These are phyloP conservation scores for Solanum hybrid DNA, from an alignment of 305 asterid species.

Conservation along the genomic window DNA sequence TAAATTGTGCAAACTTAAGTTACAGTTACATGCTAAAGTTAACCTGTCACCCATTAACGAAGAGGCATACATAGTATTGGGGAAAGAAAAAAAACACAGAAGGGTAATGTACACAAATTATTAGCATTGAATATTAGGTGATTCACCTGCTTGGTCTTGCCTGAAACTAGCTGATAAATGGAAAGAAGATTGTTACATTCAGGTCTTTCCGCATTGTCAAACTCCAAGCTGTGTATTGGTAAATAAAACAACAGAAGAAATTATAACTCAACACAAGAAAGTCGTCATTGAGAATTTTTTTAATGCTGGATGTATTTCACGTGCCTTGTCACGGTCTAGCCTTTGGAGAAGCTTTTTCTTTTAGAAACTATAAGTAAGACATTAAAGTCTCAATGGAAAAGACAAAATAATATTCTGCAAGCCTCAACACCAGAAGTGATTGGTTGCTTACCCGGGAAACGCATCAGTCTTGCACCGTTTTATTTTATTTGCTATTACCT, in stretches of 20 bases:
- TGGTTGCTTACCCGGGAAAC: constrained; percentile 55
- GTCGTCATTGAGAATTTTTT: not conserved
- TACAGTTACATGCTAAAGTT: not conserved
- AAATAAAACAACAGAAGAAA: constrained; percentile 3
- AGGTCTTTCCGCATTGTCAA: constrained; percentile 89
- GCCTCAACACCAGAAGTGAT: not conserved
- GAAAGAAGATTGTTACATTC: constrained; percentile 95
- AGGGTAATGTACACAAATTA: not conserved
- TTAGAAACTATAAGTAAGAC: not conserved
- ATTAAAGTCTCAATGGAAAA: not conserved
- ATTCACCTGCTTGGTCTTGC: constrained; percentile 84
- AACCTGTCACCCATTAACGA: not conserved
- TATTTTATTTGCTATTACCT: constrained; percentile 78
- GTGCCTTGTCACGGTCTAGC: not conserved
- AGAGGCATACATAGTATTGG: not conserved
- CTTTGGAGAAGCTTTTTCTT: not conserved
- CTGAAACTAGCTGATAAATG: constrained; percentile 73
- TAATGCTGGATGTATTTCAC: not conserved
- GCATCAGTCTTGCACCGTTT: constrained; percentile 98
- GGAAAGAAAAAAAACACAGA: not conserved
- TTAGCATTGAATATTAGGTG: constrained; percentile 3
- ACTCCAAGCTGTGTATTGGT: constrained; percentile 60
- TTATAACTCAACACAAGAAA: not conserved
- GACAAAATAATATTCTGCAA: not conserved
- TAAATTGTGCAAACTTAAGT: not conserved